Evolutionary conservation across 306 rosid genomes (phyloP).

Genomic region (Dalbergia cochinchinensis): DNA sequence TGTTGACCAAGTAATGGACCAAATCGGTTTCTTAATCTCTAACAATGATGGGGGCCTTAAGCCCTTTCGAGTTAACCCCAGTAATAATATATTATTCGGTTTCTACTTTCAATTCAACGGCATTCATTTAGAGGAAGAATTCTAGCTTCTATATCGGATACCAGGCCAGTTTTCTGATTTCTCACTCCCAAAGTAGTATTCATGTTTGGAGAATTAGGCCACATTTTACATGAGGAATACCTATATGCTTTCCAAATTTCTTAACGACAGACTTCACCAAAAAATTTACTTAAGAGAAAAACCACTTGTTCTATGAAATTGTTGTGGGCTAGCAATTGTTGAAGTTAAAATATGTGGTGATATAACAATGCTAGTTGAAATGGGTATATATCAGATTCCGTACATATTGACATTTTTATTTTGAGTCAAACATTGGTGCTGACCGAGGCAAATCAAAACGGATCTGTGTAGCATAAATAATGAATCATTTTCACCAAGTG

Average conservation of each 20-base stretch:
- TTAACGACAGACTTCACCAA: too few species aligned
- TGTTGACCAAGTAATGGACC: background rate
- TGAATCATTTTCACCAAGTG: background rate
- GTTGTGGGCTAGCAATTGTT: background rate
- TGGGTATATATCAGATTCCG: background rate
- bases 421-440: background rate
- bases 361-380: background rate
- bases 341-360: background rate
- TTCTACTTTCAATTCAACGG: conserved; percentile 18
- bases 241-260: too few species aligned
- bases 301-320: background rate
- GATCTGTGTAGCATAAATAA: background rate
- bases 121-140: background rate
- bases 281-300: too few species aligned
- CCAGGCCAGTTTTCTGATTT: background rate
- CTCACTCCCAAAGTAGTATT: background rate
- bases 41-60: conserved; percentile 23
- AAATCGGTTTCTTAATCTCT: conserved; percentile 1
- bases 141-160: background rate
- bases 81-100: background rate
- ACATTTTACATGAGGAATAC: background rate
- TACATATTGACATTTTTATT: background rate
- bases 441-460: background rate
- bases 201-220: background rate
- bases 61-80: background rate